A percentile compares a stretch with the other conserved stretches of the same genome.
These are phyloP conservation scores for Suhomyces taliae DNA, from an alignment of 1,139 yeast genomes.

Conservation along the genomic window DNA sequence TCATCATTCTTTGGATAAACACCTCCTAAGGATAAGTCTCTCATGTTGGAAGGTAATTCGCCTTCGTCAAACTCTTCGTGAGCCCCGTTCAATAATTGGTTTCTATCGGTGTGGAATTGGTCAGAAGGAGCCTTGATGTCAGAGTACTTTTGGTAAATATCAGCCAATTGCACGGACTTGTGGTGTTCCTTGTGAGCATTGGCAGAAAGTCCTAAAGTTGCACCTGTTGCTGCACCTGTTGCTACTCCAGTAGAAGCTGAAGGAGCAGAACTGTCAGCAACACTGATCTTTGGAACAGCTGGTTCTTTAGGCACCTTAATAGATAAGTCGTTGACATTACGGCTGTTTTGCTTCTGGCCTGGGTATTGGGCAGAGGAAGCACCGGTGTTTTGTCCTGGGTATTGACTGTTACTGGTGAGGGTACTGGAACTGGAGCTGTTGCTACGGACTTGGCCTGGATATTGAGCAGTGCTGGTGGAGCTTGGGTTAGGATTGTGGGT, in stretches of 20 bases:
- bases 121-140: conserved; percentile 46
- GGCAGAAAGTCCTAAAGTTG: conserved; percentile 1
- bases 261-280: neutral
- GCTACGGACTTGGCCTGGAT: too few species aligned
- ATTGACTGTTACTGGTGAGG: neutral
- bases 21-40: conserved; percentile 28
- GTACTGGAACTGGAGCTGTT: neutral
- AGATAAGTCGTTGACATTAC: conserved; percentile 16
- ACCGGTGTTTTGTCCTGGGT: neutral
- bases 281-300: conserved; percentile 6
- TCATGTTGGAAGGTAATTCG: conserved; percentile 34
- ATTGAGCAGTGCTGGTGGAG: neutral
- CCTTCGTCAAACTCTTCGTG: conserved; percentile 38
- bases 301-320: conserved; percentile 5
- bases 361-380: neutral
- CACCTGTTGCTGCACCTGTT: neutral
- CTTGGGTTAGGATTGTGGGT: conserved; percentile 1
- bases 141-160: conserved; percentile 47
- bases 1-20: conserved; percentile 42
- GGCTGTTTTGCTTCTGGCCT: neutral
- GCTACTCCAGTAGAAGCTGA: neutral
- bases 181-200: conserved; percentile 20
- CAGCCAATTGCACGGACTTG: conserved; percentile 43
- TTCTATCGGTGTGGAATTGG: conserved; percentile 30
- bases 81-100: conserved; percentile 37